Conservation (phyloP, 2,329 filamentous ascomycete genomes). For the Botrytis fragariae region DNA sequence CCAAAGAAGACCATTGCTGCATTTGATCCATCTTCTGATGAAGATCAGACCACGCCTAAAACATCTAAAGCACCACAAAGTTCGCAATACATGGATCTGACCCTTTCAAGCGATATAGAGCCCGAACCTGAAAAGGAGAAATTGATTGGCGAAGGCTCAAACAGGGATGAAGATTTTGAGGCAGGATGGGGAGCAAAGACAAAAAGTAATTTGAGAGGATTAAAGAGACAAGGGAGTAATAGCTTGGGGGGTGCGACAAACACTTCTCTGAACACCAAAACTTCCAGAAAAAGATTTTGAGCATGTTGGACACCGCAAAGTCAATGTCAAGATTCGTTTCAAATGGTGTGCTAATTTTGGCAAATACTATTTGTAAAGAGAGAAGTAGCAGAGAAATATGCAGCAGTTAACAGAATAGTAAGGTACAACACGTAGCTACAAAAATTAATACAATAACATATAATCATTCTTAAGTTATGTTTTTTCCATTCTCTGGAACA, state of each 20-base stretch:
- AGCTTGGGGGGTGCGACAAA: constrained; percentile 26
- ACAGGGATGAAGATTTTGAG: constrained; percentile 22
- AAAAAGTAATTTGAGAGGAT: constrained; percentile 17
- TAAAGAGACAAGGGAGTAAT: constrained; percentile 23
- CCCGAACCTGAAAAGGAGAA: constrained; percentile 15
- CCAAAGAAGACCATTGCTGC: constrained; percentile 23
- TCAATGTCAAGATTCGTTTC: not conserved
- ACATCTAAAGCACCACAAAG: constrained; percentile 29
- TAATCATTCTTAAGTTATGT: not conserved
- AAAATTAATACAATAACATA: constrained; percentile 8
- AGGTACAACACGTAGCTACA: not conserved
- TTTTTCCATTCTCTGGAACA: not conserved
- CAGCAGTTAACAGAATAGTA: not conserved
- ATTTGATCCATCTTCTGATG: constrained; percentile 13
- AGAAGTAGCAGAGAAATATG: not conserved
- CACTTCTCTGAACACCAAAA: constrained; percentile 23
- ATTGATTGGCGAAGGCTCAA: not conserved
- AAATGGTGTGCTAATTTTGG: not conserved
- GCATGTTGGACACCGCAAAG: not conserved
- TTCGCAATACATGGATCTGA: constrained; percentile 41
- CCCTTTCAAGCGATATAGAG: constrained; percentile 31
- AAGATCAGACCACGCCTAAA: constrained; percentile 8
- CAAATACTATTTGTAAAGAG: not conserved
- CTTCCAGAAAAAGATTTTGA: constrained; percentile 23
- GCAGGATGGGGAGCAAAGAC: constrained; percentile 28